Base-by-base conservation (phyloP, 2,329 filamentous ascomycete genomes). In the Blastomyces emzantsi region DNA sequence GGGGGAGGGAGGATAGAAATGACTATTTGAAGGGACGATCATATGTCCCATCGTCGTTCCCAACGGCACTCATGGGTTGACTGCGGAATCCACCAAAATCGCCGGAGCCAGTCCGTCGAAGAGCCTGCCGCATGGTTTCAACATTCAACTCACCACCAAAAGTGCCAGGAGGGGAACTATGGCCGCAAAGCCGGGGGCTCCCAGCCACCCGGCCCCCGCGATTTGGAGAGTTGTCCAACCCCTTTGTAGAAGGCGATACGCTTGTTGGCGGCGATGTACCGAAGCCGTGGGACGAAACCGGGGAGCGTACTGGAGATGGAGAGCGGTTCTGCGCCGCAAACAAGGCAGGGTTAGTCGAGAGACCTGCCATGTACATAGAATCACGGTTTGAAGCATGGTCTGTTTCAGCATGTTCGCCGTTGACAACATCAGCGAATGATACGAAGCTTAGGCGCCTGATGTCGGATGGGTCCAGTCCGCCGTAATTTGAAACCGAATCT, bases 341-440 rank as follows among this genome's bases (percentile, higher is more conserved):
- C 43, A 54, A 60, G 8, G 58, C 61, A 61, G 61, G 43, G 57
- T 68, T 67, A 43, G 64, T 66, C 36, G 68, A 62, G 11, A 60
- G 57, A 9, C 60, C 62, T 62, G 61, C 39, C 15, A 88, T 77
- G 73, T 91, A 87, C 63, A 90, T 81, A 63, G 87, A 88, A 65
- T 93, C 89, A 67, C 87, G 81, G 68, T 83, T 87, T 57, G 83
- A 81, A 47, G 77, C 73, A 62, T 67, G 65, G 60, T 75, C 75
- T 28, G 73, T 75, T 49, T 74, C 76, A 22, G 80, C 79, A 66
- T 83, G 79, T 64, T 86, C 83, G 39, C 85, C 85, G 73, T 96
- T 91, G 51, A 97, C 91, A 11, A 97, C 91, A 71, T 97, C 93
- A 66, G 93, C 92, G 76, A 97, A 97, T 8, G 92, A 96, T 73